Evolutionary conservation across 148 eudicot genomes (phyloP).

Genomic region (Fagopyrum tataricum): DNA sequence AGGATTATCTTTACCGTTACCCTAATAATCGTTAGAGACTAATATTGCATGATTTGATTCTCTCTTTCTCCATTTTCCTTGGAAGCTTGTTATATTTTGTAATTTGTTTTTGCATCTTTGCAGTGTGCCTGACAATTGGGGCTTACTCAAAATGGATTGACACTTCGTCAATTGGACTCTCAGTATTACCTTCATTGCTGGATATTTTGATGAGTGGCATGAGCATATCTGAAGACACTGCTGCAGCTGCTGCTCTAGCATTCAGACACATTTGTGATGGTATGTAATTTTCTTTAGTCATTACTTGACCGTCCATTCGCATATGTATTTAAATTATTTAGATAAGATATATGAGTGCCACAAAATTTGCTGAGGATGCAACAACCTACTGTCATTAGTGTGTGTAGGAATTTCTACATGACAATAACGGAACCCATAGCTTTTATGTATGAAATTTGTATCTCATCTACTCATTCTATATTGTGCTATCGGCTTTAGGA

Average conservation of each 20-base stretch:
- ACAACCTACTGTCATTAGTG: not conserved
- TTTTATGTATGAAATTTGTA: not conserved
- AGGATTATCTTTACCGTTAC: not conserved
- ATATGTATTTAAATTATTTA: not conserved
- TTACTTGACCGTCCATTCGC: not conserved
- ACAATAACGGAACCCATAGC: not conserved
- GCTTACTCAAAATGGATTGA: constrained; percentile 99
- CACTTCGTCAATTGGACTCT: constrained; percentile 68
- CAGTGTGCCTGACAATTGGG: constrained; percentile 87
- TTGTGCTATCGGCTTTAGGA: not conserved
- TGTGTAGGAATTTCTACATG: not conserved
- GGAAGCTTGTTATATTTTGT: constrained; percentile 1
- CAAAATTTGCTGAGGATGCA: not conserved
- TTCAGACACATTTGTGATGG: constrained; percentile 92
- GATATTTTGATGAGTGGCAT: constrained; percentile 93
- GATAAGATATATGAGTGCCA: not conserved
- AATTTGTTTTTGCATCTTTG: not conserved
- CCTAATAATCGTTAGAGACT: not conserved
- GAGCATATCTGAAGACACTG: constrained; percentile 95
- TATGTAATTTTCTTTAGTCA: constrained; percentile 21
- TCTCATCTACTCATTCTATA: not conserved
- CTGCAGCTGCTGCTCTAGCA: constrained; percentile 94
- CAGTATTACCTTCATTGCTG: constrained; percentile 72
- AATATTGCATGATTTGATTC: not conserved
- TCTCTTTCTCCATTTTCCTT: not conserved